Percentiles rank a stretch among this genome's conserved stretches.
These are phyloP conservation scores for Barbarea vulgaris DNA, from an alignment of 345 rosid genomes.

Conservation along the genomic window DNA sequence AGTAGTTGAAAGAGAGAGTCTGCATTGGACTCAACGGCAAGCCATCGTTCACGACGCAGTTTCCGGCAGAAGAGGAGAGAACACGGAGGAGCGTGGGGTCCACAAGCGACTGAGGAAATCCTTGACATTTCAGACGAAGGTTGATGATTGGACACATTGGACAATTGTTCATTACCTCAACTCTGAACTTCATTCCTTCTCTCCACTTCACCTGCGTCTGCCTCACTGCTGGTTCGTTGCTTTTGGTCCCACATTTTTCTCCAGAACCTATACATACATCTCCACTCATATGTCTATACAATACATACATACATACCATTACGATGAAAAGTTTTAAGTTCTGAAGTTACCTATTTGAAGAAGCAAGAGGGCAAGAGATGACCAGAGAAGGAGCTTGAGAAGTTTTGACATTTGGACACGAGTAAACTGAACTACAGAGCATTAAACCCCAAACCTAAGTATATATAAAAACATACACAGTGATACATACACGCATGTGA, in stretches of 20 bases:
- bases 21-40: conserved; percentile 40
- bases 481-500: background rate
- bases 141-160: conserved; percentile 42
- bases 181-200: conserved; percentile 34
- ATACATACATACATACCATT: background rate
- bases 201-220: conserved; percentile 33
- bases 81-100: conserved; percentile 43
- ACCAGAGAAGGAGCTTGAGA: conserved; percentile 34
- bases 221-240: conserved; percentile 34
- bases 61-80: conserved; percentile 32
- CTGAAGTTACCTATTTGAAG: conserved; percentile 26
- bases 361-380: conserved; percentile 29
- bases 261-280: conserved; percentile 24
- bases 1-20: conserved; percentile 39
- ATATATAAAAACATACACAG: conserved; percentile 6
- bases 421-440: conserved; percentile 13
- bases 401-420: conserved; percentile 22
- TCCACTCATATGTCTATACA: conserved; percentile 14
- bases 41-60: conserved; percentile 36
- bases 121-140: conserved; percentile 41
- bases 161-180: conserved; percentile 40
- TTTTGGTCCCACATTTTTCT: conserved; percentile 34
- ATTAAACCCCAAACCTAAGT: background rate
- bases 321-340: background rate
- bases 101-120: conserved; percentile 41